These are phyloP conservation scores for Clavaria fumosa DNA, from an alignment of 768 basidiomycete species.

Conservation along the genomic window DNA sequence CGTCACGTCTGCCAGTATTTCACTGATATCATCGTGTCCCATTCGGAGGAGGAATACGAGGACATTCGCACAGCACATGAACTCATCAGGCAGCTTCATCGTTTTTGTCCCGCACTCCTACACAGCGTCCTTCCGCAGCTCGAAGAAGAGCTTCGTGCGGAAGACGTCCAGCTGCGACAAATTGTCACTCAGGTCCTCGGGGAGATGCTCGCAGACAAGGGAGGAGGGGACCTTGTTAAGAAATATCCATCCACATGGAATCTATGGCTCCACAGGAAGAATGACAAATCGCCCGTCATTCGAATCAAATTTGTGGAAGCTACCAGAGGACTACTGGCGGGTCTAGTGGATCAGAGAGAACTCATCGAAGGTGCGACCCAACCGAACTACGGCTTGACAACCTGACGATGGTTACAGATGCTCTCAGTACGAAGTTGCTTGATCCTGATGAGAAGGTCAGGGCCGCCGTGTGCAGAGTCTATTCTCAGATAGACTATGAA, in stretches of 20 bases:
- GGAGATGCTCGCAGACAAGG: conserved; percentile 76
- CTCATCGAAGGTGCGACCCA: conserved; percentile 54
- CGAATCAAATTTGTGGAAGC: conserved; percentile 70
- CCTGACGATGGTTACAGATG: conserved; percentile 23
- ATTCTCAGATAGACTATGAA: conserved; percentile 81
- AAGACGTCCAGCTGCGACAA: conserved; percentile 50
- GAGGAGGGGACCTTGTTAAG: conserved; percentile 53
- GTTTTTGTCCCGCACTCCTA: conserved; percentile 64
- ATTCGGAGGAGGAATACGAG: conserved; percentile 46
- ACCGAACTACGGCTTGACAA: background rate
- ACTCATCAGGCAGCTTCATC: conserved; percentile 71
- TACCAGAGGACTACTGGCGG: conserved; percentile 40
- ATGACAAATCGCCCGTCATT: conserved; percentile 57
- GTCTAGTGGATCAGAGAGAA: conserved; percentile 50
- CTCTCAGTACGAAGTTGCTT: conserved; percentile 45
- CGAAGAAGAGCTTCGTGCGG: conserved; percentile 76
- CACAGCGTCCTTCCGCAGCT: conserved; percentile 88
- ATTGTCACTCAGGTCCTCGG: conserved; percentile 83
- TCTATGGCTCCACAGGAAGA: conserved; percentile 64
- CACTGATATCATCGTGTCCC: conserved; percentile 66
- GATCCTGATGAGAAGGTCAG: conserved; percentile 92
- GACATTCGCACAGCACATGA: conserved; percentile 68
- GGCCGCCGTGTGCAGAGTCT: conserved; percentile 67
- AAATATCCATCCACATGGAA: conserved; percentile 80
- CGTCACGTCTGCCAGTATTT: conserved; percentile 87